Base-by-base conservation (phyloP, 2,329 filamentous ascomycete genomes). In the Talaromyces marneffei region DNA sequence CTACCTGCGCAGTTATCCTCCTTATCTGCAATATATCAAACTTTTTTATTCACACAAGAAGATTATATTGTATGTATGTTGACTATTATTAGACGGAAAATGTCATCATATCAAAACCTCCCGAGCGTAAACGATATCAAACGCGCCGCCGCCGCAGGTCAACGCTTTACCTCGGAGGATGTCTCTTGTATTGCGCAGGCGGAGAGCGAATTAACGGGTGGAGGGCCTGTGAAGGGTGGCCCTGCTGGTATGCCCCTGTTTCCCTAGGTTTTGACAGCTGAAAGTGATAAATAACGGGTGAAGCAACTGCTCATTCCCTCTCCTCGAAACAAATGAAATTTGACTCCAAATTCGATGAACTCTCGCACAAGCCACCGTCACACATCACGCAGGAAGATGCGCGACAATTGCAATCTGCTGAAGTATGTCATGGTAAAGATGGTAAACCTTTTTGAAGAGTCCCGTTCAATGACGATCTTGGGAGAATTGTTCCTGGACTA, bases 251-350 rank as follows among this genome's bases (percentile, higher is more conserved):
- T 33, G 62, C 65, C 39, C 44, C 9, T 40, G 10, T 14, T 16
- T 31, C 33, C n/a, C 16, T 25, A 20, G n/a, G n/a, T 25, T 31
- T 23, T 35, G 37, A 40, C 48, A 6, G 18, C 6, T 25, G 23
- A 16, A 4, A 33, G 29, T 29, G 12, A 27, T n/a, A 7, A 18
- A 10, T 48, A 25, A 29, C 12, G 42, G 27, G 20, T 55, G 4
- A 18, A 74, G 72, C 71, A 9, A 73, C 69, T 10, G 72, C 71
- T 0, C 72, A 74, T 18, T 70, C 70, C 44, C 64, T 74, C 20
- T 69, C 68, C 0, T 72, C 72, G 65, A 64, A 66, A 40, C 71
- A 74, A 59, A 72, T 70, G 66, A 72, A 72, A 25, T 74, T 74
- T 18, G 70, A 75, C 48, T 67, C 62, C 23, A 72, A 71, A 53